Conservation (phyloP, 768 basidiomycete genomes). For the Tephrocybe sp. region DNA sequence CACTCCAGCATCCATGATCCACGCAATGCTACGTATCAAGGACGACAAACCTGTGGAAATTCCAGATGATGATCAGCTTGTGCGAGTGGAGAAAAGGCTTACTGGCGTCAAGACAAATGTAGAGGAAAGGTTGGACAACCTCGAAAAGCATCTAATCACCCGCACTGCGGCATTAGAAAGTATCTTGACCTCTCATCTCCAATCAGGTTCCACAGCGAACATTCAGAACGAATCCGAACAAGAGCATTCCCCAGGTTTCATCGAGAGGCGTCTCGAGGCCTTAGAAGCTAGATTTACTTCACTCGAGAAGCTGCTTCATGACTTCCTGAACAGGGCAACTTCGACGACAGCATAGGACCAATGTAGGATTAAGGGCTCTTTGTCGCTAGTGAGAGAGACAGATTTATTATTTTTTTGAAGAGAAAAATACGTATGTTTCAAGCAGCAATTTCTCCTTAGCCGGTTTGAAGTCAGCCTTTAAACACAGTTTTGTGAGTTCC, state of each 20-base stretch:
- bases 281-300: neutral
- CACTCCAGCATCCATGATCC: neutral
- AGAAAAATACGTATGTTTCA: too few species aligned
- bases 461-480: too few species aligned
- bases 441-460: too few species aligned
- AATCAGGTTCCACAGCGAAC: neutral
- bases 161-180: neutral
- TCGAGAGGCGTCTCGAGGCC: neutral
- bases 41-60: neutral
- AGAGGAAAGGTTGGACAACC: neutral
- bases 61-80: neutral
- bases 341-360: too few species aligned
- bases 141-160: neutral
- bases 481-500: too few species aligned
- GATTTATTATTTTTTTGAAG: too few species aligned
- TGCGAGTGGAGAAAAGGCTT: neutral
- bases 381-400: too few species aligned
- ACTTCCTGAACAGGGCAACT: neutral
- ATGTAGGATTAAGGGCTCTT: too few species aligned
- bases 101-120: conserved; percentile 2
- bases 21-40: neutral
- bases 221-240: neutral
- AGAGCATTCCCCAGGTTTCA: too few species aligned
- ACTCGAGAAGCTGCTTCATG: neutral
- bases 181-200: neutral